Evolutionary conservation across 2,329 filamentous ascomycete species (phyloP), one percentile per base, ranked within the genome.

Genomic region (Cylindrodendrum hubeiense): DNA sequence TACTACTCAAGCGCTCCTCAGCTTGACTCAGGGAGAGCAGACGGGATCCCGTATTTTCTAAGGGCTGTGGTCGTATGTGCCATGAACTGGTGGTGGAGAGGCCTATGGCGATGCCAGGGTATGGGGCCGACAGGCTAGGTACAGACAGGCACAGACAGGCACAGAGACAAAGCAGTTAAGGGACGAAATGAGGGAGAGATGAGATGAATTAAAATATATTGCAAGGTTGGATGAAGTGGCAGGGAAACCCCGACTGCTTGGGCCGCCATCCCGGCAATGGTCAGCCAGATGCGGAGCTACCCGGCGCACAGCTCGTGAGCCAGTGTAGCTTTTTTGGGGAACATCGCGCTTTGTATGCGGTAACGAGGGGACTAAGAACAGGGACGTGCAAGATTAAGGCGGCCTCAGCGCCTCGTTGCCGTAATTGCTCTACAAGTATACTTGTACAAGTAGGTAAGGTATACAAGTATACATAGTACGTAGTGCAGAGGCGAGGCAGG

Each of bases 11-110:
- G 46, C 52, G 33, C 63, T 58, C 53, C 41, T 54, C 49, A 58
- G 41, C 17, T 61, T 61, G 57, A 57, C 44, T n/a, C 43, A 28
- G 30, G 53, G 47, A 54, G 58, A 57, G 57, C 39, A 30, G 21
- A 58, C 46, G 57, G 61, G 61, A 64, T 64, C 55, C 43, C 52
- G 44, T 56, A 52, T 47, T 56, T 26, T 43, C 47, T 58, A 22
- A 53, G 55, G 30, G 58, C 65, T 52, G 34, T 44, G 59, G 30
- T 37, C 30, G 50, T 56, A 51, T 50, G 52, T 62, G 22, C 28
- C 34, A 34, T 22, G 13, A 46, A 55, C 13, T 26, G 59, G 37
- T 62, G 24, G 54, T 60, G 37, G 56, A 44, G 50, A 37, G 33
- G 43, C 34, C 50, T 44, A 39, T 57, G 22, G 24, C 30, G 19